phyloP scores from a whole-genome alignment of 768 basidiomycete genomes.

The Ramaria sp. region DNA sequence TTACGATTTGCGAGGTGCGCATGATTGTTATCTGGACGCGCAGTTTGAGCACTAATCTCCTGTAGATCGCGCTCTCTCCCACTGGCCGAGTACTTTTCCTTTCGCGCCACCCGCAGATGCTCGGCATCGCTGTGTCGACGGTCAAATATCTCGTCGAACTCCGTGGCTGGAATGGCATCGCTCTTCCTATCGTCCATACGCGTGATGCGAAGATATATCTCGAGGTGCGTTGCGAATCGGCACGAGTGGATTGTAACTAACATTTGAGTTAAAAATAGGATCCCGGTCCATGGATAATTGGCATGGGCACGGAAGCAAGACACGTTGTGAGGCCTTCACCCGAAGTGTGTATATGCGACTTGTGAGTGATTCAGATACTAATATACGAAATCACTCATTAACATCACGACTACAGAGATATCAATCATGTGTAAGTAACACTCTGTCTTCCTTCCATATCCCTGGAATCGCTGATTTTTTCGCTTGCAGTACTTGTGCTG shows the following conservation, averaged over 20 bases:
- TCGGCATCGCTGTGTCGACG: slow-evolving; percentile 85
- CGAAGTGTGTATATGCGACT: slow-evolving; percentile 81
- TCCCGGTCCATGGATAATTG: slow-evolving; percentile 95
- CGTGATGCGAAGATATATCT: slow-evolving; percentile 89
- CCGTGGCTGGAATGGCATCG: slow-evolving; percentile 87
- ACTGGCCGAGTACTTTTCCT: slow-evolving; percentile 82
- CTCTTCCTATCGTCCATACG: slow-evolving; percentile 70
- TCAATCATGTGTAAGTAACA: slow-evolving; percentile 60
- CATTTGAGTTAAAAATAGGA: slow-evolving; percentile 29
- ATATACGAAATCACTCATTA: not conserved
- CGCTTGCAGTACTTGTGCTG: slow-evolving; percentile 52
- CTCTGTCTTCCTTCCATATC: slow-evolving; percentile 8
- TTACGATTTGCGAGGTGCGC: slow-evolving; percentile 81
- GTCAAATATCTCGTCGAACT: slow-evolving; percentile 87
- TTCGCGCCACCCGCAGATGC: slow-evolving; percentile 84
- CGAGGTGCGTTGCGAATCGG: slow-evolving; percentile 27
- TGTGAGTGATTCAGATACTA: slow-evolving; percentile 39
- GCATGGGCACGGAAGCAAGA: slow-evolving; percentile 74
- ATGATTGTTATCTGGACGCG: not conserved
- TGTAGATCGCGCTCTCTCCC: slow-evolving; percentile 73
- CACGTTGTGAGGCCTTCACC: slow-evolving; percentile 63
- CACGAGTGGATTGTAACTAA: not conserved
- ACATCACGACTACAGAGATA: slow-evolving; percentile 40
- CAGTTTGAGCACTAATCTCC: not conserved
- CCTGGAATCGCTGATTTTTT: slow-evolving; percentile 10